Percentiles rank a stretch among this genome's conserved stretches.
phyloP scores from a whole-genome alignment of 495 filamentous ascomycete genomes.

The Cercophora samala region DNA sequence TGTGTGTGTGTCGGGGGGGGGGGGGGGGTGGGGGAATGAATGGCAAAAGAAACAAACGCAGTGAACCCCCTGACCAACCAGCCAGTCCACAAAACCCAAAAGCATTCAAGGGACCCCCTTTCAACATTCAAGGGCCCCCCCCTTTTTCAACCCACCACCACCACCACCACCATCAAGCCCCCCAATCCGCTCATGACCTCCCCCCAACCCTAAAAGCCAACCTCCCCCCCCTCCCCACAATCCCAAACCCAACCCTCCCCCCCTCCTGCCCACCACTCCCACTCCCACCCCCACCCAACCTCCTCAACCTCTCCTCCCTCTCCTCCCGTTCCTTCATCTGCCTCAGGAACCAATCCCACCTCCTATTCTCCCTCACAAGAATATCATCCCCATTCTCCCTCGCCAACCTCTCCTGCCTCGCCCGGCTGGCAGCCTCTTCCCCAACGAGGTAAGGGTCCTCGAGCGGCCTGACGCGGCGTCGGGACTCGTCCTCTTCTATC shows the following conservation, averaged over 20 bases:
- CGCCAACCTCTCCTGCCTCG: slow-evolving; percentile 43
- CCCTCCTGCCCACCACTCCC: background rate
- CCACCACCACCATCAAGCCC: background rate
- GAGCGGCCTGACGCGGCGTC: slow-evolving; percentile 38
- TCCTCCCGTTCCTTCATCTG: background rate
- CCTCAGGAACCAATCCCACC: slow-evolving; percentile 46
- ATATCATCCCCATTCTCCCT: slow-evolving; percentile 46
- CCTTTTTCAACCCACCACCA: background rate
- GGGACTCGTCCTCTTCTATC: slow-evolving; percentile 38
- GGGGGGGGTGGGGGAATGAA: too few species aligned
- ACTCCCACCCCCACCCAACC: background rate
- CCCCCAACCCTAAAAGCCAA: background rate
- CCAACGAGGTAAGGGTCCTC: slow-evolving; percentile 54
- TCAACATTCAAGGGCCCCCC: too few species aligned
- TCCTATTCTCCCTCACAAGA: slow-evolving; percentile 43
- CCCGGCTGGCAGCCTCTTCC: slow-evolving; percentile 47
- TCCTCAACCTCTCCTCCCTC: background rate
- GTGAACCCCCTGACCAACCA: too few species aligned
- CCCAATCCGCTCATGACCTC: background rate
- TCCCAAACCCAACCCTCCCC: background rate
- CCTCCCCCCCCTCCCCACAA: background rate
- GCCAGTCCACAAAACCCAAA: too few species aligned
- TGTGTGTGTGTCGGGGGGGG: too few species aligned
- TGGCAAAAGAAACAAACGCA: background rate
- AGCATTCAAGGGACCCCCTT: background rate